phyloP scores from a whole-genome alignment of 1,139 yeast species.

The Petasospora rhodanensis region DNA sequence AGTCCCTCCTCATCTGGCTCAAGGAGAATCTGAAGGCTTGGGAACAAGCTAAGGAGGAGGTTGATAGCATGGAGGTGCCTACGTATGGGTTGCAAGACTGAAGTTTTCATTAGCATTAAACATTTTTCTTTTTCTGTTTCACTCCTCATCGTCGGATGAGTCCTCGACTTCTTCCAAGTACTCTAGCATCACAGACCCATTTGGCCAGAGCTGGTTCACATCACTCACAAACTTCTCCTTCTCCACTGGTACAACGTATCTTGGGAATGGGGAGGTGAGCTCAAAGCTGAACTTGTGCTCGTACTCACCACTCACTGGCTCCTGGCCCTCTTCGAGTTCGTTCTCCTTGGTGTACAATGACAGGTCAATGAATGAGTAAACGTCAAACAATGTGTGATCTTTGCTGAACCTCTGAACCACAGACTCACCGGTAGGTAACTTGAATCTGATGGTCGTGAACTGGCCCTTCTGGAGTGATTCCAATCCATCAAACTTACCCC shows the following conservation, averaged over 20 bases:
- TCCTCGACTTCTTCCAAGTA: slow-evolving; percentile 32
- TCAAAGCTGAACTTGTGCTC: slow-evolving; percentile 39
- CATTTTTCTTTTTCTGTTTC: slow-evolving; percentile 9
- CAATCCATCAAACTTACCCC: slow-evolving; percentile 7
- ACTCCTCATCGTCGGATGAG: slow-evolving; percentile 31
- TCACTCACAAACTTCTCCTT: slow-evolving; percentile 31
- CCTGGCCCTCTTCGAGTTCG: neutral
- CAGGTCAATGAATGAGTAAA: slow-evolving; percentile 62
- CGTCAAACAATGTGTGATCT: slow-evolving; percentile 46
- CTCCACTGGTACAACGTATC: slow-evolving; percentile 36
- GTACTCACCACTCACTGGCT: slow-evolving; percentile 22
- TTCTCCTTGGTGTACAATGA: slow-evolving; percentile 23
- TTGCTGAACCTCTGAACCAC: slow-evolving; percentile 51
- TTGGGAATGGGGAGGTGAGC: slow-evolving; percentile 55
- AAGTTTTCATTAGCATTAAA: no score
- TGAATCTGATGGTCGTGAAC: slow-evolving; percentile 34
- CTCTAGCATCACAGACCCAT: slow-evolving; percentile 56
- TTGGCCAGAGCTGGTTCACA: slow-evolving; percentile 51
- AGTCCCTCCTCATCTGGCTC: slow-evolving; percentile 23
- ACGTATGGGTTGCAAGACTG: slow-evolving; percentile 2
- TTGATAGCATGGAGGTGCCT: slow-evolving; percentile 14
- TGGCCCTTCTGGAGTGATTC: slow-evolving; percentile 14
- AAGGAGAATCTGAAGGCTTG: slow-evolving; percentile 31
- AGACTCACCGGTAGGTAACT: slow-evolving; percentile 59
- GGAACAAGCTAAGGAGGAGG: slow-evolving; percentile 30